A percentile compares a stretch with the other conserved stretches of the same genome.
Conservation (phyloP, 352 stramenopile genomes). For the Thalassiosira mediterranea region DNA sequence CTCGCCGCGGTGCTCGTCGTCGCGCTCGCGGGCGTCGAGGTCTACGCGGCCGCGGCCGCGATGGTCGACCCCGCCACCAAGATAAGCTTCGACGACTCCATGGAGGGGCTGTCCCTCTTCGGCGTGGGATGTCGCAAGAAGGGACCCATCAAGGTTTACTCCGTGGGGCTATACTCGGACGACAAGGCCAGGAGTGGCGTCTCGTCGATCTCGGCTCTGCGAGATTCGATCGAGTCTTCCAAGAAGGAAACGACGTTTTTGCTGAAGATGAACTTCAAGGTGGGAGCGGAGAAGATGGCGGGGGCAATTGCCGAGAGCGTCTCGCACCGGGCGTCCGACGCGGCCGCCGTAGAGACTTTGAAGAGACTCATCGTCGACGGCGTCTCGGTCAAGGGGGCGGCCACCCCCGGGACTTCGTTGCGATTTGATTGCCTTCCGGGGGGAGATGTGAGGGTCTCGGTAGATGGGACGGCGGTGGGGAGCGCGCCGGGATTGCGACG, state of each 20-base stretch:
- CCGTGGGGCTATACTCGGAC: constrained; percentile 29
- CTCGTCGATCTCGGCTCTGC: constrained; percentile 28
- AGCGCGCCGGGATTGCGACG: constrained; percentile 45
- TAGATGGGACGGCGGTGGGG: constrained; percentile 64
- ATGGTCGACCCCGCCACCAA: constrained; percentile 62
- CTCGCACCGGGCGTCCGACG: constrained; percentile 45
- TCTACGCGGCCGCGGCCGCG: too few species aligned
- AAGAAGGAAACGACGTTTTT: constrained; percentile 57
- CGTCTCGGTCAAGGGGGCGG: constrained; percentile 49
- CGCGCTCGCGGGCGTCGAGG: too few species aligned
- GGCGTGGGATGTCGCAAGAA: constrained; percentile 68
- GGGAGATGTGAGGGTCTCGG: constrained; percentile 48
- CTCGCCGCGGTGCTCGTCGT: too few species aligned
- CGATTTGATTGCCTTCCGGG: constrained; percentile 62
- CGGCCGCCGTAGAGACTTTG: constrained; percentile 48
- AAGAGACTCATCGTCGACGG: constrained; percentile 67
- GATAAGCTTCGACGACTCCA: constrained; percentile 58
- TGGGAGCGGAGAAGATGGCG: constrained; percentile 76
- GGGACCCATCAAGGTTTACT: constrained; percentile 60
- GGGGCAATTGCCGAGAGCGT: constrained; percentile 72
- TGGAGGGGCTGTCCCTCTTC: constrained; percentile 51
- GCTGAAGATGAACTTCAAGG: constrained; percentile 78
- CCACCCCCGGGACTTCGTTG: constrained; percentile 55
- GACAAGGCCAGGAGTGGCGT: constrained; percentile 15
- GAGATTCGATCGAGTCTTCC: constrained; percentile 44